phyloP scores from a whole-genome alignment of 768 basidiomycete genomes.

The Amanita thiersii region DNA sequence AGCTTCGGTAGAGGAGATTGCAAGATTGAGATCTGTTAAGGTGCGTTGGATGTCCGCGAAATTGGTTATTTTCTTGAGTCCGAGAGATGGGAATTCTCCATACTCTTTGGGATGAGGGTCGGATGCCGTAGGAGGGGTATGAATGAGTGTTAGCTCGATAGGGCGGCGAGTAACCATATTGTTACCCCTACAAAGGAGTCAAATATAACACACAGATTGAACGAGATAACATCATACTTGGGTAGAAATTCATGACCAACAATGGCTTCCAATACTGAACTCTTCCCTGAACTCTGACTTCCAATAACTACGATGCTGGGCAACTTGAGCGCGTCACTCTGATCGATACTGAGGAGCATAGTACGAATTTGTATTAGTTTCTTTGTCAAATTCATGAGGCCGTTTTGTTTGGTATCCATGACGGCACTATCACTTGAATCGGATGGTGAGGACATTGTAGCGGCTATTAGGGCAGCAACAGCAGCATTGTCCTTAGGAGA shows the following conservation, averaged over 20 bases:
- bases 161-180: conserved; percentile 99
- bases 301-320: conserved; percentile 98
- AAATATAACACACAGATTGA: background rate
- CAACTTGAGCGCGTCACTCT: conserved; percentile 87
- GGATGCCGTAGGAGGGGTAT: conserved; percentile 64
- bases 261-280: conserved; percentile 93
- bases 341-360: conserved; percentile 94
- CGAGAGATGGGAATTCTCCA: conserved; percentile 89
- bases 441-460: conserved; percentile 70
- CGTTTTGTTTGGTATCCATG: conserved; percentile 52
- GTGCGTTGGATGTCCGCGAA: conserved; percentile 90
- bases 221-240: conserved; percentile 54
- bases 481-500: conserved; percentile 53
- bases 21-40: conserved; percentile 89
- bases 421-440: conserved; percentile 40
- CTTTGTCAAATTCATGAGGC: conserved; percentile 86
- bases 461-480: conserved; percentile 69
- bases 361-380: conserved; percentile 95
- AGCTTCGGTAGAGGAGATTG: conserved; percentile 83
- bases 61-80: conserved; percentile 82
- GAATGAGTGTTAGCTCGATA: conserved; percentile 94
- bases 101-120: conserved; percentile 58
- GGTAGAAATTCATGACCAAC: conserved; percentile 98
- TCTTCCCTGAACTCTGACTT: conserved; percentile 97
- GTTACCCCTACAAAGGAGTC: conserved; percentile 61